phyloP scores from a whole-genome alignment of 495 filamentous ascomycete species.

The Pseudomonodictys pantanalensis region DNA sequence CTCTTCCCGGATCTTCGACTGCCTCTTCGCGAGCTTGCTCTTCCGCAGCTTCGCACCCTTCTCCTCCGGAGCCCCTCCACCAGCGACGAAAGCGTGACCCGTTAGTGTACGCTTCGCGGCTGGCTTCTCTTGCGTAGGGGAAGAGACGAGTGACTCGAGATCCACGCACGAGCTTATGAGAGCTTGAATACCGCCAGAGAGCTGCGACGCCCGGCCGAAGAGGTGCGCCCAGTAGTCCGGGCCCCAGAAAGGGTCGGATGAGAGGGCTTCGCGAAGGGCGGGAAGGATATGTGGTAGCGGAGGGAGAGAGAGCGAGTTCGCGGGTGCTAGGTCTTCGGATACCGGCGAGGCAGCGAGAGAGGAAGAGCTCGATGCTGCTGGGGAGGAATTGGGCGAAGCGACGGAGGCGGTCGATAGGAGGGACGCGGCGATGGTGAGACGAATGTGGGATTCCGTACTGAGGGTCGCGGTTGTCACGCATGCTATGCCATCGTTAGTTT shows the following conservation, averaged over 20 bases:
- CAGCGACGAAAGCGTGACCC: not conserved
- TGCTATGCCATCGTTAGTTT: slow-evolving; percentile 20
- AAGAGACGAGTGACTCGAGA: slow-evolving; percentile 38
- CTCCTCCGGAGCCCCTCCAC: not conserved
- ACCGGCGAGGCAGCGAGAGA: slow-evolving; percentile 1
- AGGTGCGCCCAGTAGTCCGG: slow-evolving; percentile 55
- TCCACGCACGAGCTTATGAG: slow-evolving; percentile 55
- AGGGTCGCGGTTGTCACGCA: slow-evolving; percentile 56
- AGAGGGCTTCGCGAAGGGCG: slow-evolving; percentile 52
- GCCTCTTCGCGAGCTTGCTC: slow-evolving; percentile 28
- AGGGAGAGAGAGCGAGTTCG: slow-evolving; percentile 33
- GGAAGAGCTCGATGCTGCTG: not conserved
- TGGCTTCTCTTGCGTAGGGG: too few relatives aligned
- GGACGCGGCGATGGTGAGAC: slow-evolving; percentile 55
- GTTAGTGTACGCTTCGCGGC: not conserved
- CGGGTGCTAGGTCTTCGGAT: slow-evolving; percentile 32
- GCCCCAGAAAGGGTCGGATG: slow-evolving; percentile 58
- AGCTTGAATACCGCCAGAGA: slow-evolving; percentile 54
- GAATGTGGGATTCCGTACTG: slow-evolving; percentile 58
- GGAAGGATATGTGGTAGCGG: slow-evolving; percentile 56
- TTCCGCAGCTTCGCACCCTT: slow-evolving; percentile 19
- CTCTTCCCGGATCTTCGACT: slow-evolving; percentile 27
- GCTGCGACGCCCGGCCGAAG: slow-evolving; percentile 50
- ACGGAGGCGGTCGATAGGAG: slow-evolving; percentile 47
- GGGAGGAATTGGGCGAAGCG: slow-evolving; percentile 33